phyloP scores from a whole-genome alignment of 2,329 filamentous ascomycete species.

The Corniculantispora saksenae region DNA sequence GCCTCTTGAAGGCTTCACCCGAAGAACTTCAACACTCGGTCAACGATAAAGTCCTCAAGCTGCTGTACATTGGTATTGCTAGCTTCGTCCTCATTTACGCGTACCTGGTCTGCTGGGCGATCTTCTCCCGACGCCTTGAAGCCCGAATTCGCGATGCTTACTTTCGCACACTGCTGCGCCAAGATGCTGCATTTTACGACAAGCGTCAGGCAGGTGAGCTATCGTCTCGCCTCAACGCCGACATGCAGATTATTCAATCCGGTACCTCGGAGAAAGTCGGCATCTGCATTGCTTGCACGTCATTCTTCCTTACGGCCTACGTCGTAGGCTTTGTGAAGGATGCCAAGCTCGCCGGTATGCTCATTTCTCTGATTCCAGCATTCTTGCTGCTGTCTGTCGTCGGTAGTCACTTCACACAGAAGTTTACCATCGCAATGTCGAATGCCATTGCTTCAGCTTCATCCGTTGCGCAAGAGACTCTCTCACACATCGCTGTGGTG shows the following conservation, averaged over 20 bases:
- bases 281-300: slow-evolving; percentile 60
- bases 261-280: slow-evolving; percentile 73
- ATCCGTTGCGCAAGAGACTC: slow-evolving; percentile 62
- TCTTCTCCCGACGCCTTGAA: slow-evolving; percentile 64
- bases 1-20: slow-evolving; percentile 19
- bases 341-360: slow-evolving; percentile 61
- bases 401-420: slow-evolving; percentile 55
- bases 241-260: slow-evolving; percentile 66
- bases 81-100: slow-evolving; percentile 65
- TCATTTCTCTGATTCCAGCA: slow-evolving; percentile 63
- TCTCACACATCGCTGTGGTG: slow-evolving; percentile 62
- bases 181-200: slow-evolving; percentile 67
- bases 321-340: slow-evolving; percentile 68
- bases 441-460: slow-evolving; percentile 58
- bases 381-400: slow-evolving; percentile 61
- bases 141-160: slow-evolving; percentile 64
- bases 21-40: slow-evolving; percentile 43
- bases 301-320: slow-evolving; percentile 69
- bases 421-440: slow-evolving; percentile 51
- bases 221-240: slow-evolving; percentile 62
- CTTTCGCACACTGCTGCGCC: slow-evolving; percentile 57
- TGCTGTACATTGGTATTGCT: slow-evolving; percentile 65
- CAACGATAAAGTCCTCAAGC: slow-evolving; percentile 58
- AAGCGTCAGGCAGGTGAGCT: slow-evolving; percentile 63
- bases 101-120: slow-evolving; percentile 64